Percentiles rank a stretch among this genome's conserved stretches.
phyloP scores from a whole-genome alignment of 257 asterid species.

The Solanum infundibuliforme region DNA sequence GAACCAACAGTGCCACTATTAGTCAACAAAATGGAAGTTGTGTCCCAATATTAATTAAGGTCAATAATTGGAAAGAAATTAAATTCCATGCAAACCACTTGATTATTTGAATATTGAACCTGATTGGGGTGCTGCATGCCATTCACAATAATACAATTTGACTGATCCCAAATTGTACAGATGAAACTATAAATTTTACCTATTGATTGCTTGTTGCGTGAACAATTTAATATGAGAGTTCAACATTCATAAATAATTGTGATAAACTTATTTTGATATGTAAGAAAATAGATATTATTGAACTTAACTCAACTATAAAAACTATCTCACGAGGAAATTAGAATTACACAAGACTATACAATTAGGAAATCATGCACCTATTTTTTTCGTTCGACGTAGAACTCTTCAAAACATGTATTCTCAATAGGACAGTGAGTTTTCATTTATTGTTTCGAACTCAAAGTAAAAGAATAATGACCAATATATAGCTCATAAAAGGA shows the following conservation, averaged over 20 bases:
- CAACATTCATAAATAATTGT: not conserved
- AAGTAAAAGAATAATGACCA: not conserved
- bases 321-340: not conserved
- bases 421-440: not conserved
- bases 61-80: not conserved
- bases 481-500: not conserved
- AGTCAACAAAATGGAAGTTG: not conserved
- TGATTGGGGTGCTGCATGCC: not conserved
- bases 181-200: not conserved
- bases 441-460: not conserved
- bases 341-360: not conserved
- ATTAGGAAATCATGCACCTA: not conserved
- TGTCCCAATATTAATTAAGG: not conserved
- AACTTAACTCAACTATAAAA: not conserved
- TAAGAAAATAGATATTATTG: not conserved
- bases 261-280: accelerated
- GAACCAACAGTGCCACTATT: not conserved
- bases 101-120: not conserved
- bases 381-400: not conserved
- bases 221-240: not conserved
- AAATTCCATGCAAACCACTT: not conserved
- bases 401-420: not conserved
- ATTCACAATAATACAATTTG: not conserved
- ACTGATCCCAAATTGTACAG: not conserved
- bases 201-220: not conserved